Percentiles rank a stretch among this genome's conserved stretches.
Evolutionary conservation across 345 rosid species (phyloP).

Genomic region (Punica granatum): DNA sequence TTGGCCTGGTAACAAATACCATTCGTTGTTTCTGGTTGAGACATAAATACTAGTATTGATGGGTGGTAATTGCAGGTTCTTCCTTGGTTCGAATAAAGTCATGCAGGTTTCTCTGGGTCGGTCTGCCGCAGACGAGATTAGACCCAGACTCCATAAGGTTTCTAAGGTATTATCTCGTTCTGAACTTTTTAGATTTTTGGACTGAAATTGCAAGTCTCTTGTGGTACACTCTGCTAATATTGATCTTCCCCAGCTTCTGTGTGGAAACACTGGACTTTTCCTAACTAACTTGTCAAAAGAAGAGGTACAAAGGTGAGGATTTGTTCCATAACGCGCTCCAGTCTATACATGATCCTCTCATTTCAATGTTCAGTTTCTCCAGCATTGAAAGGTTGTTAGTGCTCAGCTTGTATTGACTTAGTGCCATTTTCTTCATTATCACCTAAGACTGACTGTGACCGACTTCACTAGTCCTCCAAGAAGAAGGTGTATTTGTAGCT

Average conservation of each 20-base stretch:
- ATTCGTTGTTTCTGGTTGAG: not conserved
- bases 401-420: not conserved
- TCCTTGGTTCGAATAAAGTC: constrained; percentile 93
- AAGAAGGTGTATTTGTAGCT: not conserved
- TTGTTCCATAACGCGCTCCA: not conserved
- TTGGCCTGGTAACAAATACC: not conserved
- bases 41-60: not conserved
- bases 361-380: not conserved
- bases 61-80: constrained; percentile 37
- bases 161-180: constrained; percentile 56
- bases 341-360: not conserved
- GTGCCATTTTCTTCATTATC: not conserved
- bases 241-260: constrained; percentile 42
- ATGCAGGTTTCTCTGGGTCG: constrained; percentile 98
- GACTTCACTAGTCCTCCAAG: not conserved
- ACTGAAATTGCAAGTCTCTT: not conserved
- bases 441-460: not conserved
- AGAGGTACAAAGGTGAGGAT: constrained; percentile 69
- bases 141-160: constrained; percentile 61
- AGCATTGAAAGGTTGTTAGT: not conserved
- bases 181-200: not conserved
- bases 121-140: constrained; percentile 71
- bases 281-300: constrained; percentile 74
- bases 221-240: not conserved
- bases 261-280: constrained; percentile 74